Percentiles rank a stretch among this genome's conserved stretches.
Conservation (phyloP, 805 yeast genomes). For the Suhomyces prunicola region DNA sequence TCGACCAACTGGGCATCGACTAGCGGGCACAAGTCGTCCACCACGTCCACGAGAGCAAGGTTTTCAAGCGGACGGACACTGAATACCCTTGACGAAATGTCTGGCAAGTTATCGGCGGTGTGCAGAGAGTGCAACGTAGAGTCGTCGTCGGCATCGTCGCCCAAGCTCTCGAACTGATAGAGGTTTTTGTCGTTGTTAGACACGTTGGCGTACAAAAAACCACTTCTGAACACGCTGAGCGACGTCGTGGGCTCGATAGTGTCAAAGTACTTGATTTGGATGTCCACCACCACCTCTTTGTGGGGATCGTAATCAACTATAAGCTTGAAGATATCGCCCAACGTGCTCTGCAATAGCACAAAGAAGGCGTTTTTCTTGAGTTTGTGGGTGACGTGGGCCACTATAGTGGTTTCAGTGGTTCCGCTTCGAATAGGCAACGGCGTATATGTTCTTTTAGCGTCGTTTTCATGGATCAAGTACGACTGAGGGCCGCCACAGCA, state of each 20-base stretch:
- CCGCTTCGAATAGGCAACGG: slow-evolving; percentile 54
- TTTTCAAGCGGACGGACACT: slow-evolving; percentile 40
- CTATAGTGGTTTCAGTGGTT: slow-evolving; percentile 32
- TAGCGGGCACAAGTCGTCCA: slow-evolving; percentile 54
- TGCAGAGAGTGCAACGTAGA: not conserved
- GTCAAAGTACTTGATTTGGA: slow-evolving; percentile 71
- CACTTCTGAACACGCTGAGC: slow-evolving; percentile 65
- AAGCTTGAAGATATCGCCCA: slow-evolving; percentile 72
- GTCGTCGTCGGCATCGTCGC: slow-evolving; percentile 41
- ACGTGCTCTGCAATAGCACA: slow-evolving; percentile 61
- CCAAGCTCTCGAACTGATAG: slow-evolving; percentile 79
- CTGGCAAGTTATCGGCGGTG: not conserved
- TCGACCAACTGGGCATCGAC: slow-evolving; percentile 22
- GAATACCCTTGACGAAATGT: not conserved
- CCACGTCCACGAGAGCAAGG: slow-evolving; percentile 53
- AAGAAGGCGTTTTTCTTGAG: slow-evolving; percentile 61
- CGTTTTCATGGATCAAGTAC: slow-evolving; percentile 49
- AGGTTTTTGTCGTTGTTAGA: slow-evolving; percentile 60
- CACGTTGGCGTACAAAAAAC: slow-evolving; percentile 67
- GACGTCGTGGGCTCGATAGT: slow-evolving; percentile 59
- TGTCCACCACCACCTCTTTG: slow-evolving; percentile 36
- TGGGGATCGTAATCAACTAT: slow-evolving; percentile 48
- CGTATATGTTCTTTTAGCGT: slow-evolving; percentile 29
- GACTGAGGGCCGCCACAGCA: slow-evolving; percentile 42
- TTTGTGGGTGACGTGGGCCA: slow-evolving; percentile 61